Percentiles rank a stretch among this genome's conserved stretches.
These are phyloP conservation scores for Corymbia citriodora DNA, from an alignment of 441 rosid species.

Conservation along the genomic window DNA sequence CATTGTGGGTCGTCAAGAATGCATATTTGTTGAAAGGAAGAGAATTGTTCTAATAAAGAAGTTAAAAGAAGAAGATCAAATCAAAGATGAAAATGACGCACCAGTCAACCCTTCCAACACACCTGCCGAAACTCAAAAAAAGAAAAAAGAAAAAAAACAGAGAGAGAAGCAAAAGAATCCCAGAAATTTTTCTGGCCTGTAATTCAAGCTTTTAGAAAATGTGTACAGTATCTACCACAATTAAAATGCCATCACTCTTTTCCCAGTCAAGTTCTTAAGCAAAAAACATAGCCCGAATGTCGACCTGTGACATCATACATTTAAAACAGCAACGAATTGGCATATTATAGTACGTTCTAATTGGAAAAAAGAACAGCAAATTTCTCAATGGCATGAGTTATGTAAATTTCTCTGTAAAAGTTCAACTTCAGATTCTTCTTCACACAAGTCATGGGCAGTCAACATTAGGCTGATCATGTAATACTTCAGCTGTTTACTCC, in stretches of 20 bases:
- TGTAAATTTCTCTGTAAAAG: background rate
- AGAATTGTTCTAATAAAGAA: slow-evolving; percentile 1
- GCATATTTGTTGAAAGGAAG: slow-evolving; percentile 18
- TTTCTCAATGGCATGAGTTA: background rate
- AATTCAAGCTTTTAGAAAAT: background rate
- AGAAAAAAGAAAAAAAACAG: background rate
- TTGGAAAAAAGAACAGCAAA: background rate
- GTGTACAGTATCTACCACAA: background rate
- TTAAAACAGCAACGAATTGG: background rate
- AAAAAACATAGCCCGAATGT: background rate
- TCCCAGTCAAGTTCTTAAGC: background rate
- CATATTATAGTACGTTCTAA: background rate
- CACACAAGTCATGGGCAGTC: background rate
- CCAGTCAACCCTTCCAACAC: background rate
- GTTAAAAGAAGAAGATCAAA: background rate
- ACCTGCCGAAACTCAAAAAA: background rate
- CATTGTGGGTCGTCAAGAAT: slow-evolving; percentile 11
- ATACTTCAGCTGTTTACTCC: background rate
- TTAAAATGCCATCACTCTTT: background rate
- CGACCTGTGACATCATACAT: background rate
- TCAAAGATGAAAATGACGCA: background rate
- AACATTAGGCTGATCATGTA: background rate
- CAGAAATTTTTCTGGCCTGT: background rate
- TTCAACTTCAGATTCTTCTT: background rate
- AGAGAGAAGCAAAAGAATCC: too few species aligned